Evolutionary conservation across 129 eudicot genomes (phyloP).

Genomic region (Arctium lappa): DNA sequence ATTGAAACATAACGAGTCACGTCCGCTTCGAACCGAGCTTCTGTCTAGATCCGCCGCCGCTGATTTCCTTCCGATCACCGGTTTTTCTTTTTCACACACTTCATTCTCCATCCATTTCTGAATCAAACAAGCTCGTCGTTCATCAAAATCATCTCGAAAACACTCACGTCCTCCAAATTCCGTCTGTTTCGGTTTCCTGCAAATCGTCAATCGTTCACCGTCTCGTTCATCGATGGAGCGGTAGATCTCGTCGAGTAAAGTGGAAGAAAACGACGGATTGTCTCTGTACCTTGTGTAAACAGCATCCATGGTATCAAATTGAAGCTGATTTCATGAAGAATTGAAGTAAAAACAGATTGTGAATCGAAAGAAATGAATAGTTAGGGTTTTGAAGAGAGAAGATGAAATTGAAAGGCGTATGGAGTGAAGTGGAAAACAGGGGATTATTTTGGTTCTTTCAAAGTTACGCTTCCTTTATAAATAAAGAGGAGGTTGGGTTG

Average conservation of each 20-base stretch:
- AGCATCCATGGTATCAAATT: neutral
- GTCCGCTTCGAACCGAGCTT: constrained; percentile 10
- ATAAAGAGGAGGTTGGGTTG: constrained; percentile 15
- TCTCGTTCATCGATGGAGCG: constrained; percentile 56
- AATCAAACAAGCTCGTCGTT: constrained; percentile 19
- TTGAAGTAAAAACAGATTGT: neutral
- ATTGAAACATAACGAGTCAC: constrained; percentile 9
- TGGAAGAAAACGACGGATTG: constrained; percentile 65
- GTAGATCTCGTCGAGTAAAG: constrained; percentile 71
- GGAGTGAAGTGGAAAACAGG: neutral
- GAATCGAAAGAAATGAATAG: neutral
- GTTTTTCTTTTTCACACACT: constrained; percentile 27
- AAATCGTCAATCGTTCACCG: constrained; percentile 1
- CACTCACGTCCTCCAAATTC: neutral
- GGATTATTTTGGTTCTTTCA: constrained; percentile 3
- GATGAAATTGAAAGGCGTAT: neutral
- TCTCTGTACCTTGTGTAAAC: constrained; percentile 16
- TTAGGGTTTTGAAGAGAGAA: neutral
- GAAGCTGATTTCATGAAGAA: neutral
- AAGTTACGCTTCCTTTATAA: constrained; percentile 13
- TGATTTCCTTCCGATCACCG: constrained; percentile 32
- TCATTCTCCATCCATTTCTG: constrained; percentile 62
- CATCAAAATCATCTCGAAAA: constrained; percentile 18
- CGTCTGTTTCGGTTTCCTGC: constrained; percentile 21
- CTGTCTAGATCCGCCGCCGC: constrained; percentile 29